Percentiles rank a stretch among this genome's conserved stretches.
phyloP scores from a whole-genome alignment of 371 early-diverging fungal genomes.

The Zopfochytrium polystomum region DNA sequence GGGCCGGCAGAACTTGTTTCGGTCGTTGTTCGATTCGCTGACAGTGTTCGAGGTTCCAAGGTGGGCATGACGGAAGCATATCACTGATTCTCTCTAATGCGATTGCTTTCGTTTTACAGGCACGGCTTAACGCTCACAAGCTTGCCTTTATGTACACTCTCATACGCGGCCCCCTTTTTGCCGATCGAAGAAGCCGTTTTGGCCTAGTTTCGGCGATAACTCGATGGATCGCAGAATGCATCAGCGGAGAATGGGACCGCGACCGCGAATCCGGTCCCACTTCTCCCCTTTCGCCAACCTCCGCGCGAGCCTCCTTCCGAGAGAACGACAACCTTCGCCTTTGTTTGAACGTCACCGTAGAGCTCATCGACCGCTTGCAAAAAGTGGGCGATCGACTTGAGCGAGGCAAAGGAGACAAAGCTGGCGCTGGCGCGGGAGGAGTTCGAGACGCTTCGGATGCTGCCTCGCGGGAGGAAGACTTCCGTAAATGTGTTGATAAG shows the following conservation, averaged over 20 bases:
- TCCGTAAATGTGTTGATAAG: slow-evolving; percentile 13
- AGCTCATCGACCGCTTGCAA: slow-evolving; percentile 55
- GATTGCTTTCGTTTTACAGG: slow-evolving; percentile 12
- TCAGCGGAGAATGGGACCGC: slow-evolving; percentile 48
- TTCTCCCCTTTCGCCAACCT: slow-evolving; percentile 15
- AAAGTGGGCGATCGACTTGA: slow-evolving; percentile 40
- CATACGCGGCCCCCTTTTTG: slow-evolving; percentile 59
- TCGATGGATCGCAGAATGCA: slow-evolving; percentile 59
- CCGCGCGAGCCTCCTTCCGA: slow-evolving; percentile 8
- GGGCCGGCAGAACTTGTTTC: slow-evolving; percentile 49
- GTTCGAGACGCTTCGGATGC: background rate
- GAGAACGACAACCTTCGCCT: slow-evolving; percentile 52
- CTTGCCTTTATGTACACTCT: slow-evolving; percentile 58
- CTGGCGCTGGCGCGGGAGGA: slow-evolving; percentile 8
- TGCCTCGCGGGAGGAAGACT: slow-evolving; percentile 10
- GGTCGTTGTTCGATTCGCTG: slow-evolving; percentile 53
- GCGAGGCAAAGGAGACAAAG: slow-evolving; percentile 43
- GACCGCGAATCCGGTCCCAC: slow-evolving; percentile 5
- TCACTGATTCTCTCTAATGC: background rate
- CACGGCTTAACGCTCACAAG: slow-evolving; percentile 56
- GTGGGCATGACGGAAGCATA: too few species aligned
- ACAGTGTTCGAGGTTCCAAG: slow-evolving; percentile 36
- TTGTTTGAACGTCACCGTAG: slow-evolving; percentile 54
- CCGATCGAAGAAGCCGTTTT: slow-evolving; percentile 49
- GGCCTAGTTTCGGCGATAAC: slow-evolving; percentile 50